Conservation (phyloP, 805 yeast genomes). For the Ogataea wickerhamii region DNA sequence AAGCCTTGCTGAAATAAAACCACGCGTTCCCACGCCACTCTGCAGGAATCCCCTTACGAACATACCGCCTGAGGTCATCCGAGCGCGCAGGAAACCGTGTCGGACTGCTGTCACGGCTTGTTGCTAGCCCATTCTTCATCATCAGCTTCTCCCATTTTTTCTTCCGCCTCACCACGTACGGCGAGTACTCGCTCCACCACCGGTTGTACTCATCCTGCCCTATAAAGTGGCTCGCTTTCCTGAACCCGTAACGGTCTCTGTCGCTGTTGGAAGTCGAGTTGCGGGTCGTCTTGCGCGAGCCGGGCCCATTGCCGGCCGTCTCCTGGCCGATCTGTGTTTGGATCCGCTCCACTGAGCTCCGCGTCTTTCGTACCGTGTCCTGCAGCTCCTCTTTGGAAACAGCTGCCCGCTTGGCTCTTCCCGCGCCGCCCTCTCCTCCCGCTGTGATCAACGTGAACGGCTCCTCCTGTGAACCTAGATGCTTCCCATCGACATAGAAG, state of each 20-base stretch:
- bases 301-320: background rate
- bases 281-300: constrained; percentile 7
- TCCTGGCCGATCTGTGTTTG: constrained; percentile 21
- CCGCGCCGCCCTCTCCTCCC: background rate
- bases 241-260: constrained; percentile 85
- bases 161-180: constrained; percentile 60
- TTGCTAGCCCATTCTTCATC: constrained; percentile 60
- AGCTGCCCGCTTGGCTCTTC: background rate
- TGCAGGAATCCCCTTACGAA: constrained; percentile 91
- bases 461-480: constrained; percentile 4
- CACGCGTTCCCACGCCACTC: constrained; percentile 98
- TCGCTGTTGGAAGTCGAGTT: constrained; percentile 25
- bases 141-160: constrained; percentile 72
- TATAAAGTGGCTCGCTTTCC: constrained; percentile 55
- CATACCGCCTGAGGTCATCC: constrained; percentile 72
- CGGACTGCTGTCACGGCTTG: constrained; percentile 47
- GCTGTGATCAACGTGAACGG: constrained; percentile 13
- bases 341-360: constrained; percentile 23
- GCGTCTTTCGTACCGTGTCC: constrained; percentile 21
- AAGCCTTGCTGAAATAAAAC: constrained; percentile 90
- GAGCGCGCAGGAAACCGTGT: constrained; percentile 72
- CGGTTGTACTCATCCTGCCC: constrained; percentile 55
- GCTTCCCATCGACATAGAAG: constrained; percentile 6
- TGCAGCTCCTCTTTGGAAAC: constrained; percentile 3
- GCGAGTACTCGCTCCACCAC: constrained; percentile 74